Evolutionary conservation across 805 yeast genomes (phyloP), one percentile per base, ranked within the genome.

Genomic region (Saccharomycopsis babjevae): DNA sequence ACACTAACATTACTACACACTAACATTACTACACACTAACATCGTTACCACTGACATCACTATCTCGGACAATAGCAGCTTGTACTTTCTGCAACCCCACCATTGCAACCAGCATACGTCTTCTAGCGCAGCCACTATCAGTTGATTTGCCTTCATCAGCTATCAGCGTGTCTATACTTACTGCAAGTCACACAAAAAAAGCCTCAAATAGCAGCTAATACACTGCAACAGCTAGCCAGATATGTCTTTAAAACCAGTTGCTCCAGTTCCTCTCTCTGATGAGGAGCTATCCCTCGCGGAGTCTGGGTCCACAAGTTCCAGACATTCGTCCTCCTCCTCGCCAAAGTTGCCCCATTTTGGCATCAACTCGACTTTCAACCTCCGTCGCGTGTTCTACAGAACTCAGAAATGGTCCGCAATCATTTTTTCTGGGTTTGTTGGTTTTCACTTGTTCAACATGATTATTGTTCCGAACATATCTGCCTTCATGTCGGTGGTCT

Each of bases 371-470:
- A 52, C 56, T 5, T 38, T 55, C 57, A 39, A 39, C 18, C 6
- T 55, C 18, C 40, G 57, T 16, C 25, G 39, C n/a, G 32, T 66
- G 3, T 63, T 75, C 4, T 56, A 56, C 6, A 58, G 62, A 6
- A 50, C 72, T 0, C 94, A 88, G 71, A 81, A 81, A 68, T 84
- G 81, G 69, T 80, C 88, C 15, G 83, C 88, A 0, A 77, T 82
- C 57, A 74, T 83, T 10, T 82, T 88, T 68, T 68, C 79, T 0
- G 71, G 78, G 1, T 88, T 88, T 68, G 70, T 83, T 1, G 77
- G 81, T 0, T 70, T 87, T 10, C 94, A 88, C 69, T 67, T 81
- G 0, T 62, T 82, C 1, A 75, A 85, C 0, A 86, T 83, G 5
- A 73, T 81, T 0, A 65, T 81, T 1, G 76, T 80, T 0, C 93